These are phyloP conservation scores for Diaporthe citri DNA, from an alignment of 2,329 filamentous ascomycete genomes.

Conservation along the genomic window DNA sequence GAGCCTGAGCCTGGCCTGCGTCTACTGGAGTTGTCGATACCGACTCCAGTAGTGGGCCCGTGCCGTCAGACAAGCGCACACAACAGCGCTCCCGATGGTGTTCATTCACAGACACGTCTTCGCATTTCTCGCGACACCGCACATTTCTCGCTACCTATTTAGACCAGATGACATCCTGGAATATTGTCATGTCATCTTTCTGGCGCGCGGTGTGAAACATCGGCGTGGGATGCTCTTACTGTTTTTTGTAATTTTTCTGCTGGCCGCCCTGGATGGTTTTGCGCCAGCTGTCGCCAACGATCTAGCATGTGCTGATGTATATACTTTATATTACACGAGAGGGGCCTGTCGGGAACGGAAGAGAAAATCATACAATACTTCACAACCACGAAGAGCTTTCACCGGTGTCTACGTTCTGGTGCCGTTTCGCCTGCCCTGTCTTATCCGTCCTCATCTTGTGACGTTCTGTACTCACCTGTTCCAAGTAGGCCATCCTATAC, in stretches of 20 bases:
- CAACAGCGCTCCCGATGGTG: not conserved
- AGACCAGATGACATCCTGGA: not conserved
- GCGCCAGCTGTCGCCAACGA: slow-evolving; percentile 27
- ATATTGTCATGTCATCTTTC: not conserved
- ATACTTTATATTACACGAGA: slow-evolving; percentile 5
- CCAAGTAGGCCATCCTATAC: not conserved
- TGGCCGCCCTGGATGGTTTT: slow-evolving; percentile 28
- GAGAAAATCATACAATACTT: not conserved
- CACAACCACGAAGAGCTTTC: not conserved
- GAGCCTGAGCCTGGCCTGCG: not conserved
- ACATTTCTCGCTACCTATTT: not conserved
- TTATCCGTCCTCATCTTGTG: not conserved
- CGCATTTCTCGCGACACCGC: not conserved
- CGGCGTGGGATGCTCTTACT: slow-evolving; percentile 5
- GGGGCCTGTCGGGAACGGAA: too few relatives aligned
- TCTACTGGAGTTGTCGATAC: not conserved
- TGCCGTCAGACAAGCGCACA: not conserved
- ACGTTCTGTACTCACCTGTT: not conserved
- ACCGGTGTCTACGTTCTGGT: fast-evolving
- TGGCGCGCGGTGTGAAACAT: not conserved
- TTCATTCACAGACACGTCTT: not conserved
- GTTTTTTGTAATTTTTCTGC: slow-evolving; percentile 26
- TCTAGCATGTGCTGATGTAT: slow-evolving; percentile 29
- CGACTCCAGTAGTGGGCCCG: not conserved
- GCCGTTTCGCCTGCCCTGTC: not conserved